Percentiles rank a stretch among this genome's conserved stretches.
phyloP scores from a whole-genome alignment of 495 filamentous ascomycete species.

The Talaromyces adpressus region DNA sequence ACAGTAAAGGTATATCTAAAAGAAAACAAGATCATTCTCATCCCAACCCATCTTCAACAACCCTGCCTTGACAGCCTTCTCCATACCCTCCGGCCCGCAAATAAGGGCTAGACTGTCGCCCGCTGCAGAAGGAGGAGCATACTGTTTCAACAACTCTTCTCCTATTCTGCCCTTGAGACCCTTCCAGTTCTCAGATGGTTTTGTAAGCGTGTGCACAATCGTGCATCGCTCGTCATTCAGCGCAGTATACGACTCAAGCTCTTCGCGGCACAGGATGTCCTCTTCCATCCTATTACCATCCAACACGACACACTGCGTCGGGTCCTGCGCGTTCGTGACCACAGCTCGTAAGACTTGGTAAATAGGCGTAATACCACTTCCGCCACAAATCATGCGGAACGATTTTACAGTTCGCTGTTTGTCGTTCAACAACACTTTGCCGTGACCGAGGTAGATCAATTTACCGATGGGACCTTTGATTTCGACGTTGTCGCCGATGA shows the following conservation, averaged over 20 bases:
- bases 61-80: conserved; percentile 56
- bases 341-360: conserved; percentile 82
- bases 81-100: conserved; percentile 77
- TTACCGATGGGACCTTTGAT: conserved; percentile 91
- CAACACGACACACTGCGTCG: conserved; percentile 61
- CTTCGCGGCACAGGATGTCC: conserved; percentile 78
- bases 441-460: conserved; percentile 71
- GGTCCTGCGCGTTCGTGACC: conserved; percentile 51
- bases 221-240: conserved; percentile 49
- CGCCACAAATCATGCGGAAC: conserved; percentile 88
- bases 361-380: conserved; percentile 86
- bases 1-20: conserved; percentile 35
- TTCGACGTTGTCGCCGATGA: conserved; percentile 64
- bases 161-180: conserved; percentile 67
- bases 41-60: conserved; percentile 68
- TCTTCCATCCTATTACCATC: conserved; percentile 74
- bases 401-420: conserved; percentile 50
- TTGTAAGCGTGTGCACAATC: conserved; percentile 67
- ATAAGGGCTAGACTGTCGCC: conserved; percentile 65
- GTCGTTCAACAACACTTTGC: conserved; percentile 56
- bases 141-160: conserved; percentile 51
- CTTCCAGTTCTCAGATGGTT: conserved; percentile 54
- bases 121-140: conserved; percentile 32
- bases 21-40: conserved; percentile 79
- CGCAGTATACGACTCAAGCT: conserved; percentile 57